phyloP scores from a whole-genome alignment of 768 basidiomycete genomes.

The Boletus reticulatus region DNA sequence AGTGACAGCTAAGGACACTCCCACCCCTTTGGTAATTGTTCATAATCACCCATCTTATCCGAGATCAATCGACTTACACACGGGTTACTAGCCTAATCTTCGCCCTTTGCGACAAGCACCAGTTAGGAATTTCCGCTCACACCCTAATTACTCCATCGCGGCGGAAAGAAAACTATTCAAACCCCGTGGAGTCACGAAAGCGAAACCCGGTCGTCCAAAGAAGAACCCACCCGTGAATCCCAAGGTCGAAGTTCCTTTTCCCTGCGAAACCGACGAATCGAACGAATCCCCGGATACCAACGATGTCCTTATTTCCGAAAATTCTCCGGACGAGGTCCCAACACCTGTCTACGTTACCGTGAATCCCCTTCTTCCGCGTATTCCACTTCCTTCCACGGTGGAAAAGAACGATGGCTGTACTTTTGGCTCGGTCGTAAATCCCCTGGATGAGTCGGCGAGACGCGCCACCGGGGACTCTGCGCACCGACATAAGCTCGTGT shows the following conservation, averaged over 20 bases:
- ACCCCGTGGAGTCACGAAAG: conserved; percentile 30
- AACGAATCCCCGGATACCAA: conserved; percentile 5
- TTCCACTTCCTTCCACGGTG: background rate
- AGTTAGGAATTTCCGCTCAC: conserved; percentile 16
- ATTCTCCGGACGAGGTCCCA: conserved; percentile 6
- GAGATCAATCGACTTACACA: conserved; percentile 12
- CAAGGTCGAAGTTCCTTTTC: background rate
- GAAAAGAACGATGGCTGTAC: conserved; percentile 4
- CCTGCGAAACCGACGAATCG: conserved; percentile 11
- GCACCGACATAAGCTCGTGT: conserved; percentile 23
- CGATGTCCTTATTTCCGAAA: conserved; percentile 4
- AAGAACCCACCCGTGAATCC: conserved; percentile 13
- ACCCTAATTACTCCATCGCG: conserved; percentile 14
- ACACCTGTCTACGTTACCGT: conserved; percentile 17
- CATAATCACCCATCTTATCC: conserved; percentile 9
- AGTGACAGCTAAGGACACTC: conserved; percentile 25
- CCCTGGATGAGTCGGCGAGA: conserved; percentile 24
- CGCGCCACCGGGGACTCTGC: conserved; percentile 32
- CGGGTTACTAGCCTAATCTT: conserved; percentile 26
- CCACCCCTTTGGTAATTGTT: conserved; percentile 21
- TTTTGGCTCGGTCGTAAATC: conserved; percentile 20
- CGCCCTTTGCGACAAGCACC: conserved; percentile 30
- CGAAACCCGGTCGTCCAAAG: conserved; percentile 31
- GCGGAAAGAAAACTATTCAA: conserved; percentile 18
- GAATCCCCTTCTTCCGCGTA: conserved; percentile 26